A percentile compares a stretch with the other conserved stretches of the same genome.
phyloP scores from a whole-genome alignment of 2,329 filamentous ascomycete species.

The Plenodomus tracheiphilus region DNA sequence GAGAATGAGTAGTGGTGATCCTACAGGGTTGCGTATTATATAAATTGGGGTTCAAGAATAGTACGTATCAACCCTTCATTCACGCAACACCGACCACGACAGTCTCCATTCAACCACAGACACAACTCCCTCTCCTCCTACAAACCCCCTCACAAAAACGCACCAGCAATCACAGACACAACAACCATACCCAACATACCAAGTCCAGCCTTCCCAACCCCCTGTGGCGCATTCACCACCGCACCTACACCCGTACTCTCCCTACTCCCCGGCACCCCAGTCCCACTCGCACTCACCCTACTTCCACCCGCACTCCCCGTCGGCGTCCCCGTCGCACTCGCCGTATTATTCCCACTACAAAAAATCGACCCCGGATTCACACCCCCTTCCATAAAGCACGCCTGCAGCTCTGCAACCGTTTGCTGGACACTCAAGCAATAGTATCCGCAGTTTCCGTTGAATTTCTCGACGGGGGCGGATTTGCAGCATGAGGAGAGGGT shows the following conservation, averaged over 20 bases:
- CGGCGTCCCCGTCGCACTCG: conserved; percentile 31
- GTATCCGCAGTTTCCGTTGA: conserved; percentile 32
- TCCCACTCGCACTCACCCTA: conserved; percentile 2
- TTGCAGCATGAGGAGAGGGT: conserved; percentile 38
- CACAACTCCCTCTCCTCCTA: not conserved
- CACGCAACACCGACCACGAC: not conserved
- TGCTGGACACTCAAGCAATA: conserved; percentile 37
- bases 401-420: conserved; percentile 28
- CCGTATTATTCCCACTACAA: conserved; percentile 31
- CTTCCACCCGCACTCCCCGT: conserved; percentile 15
- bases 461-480: conserved; percentile 32
- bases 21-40: too few species aligned
- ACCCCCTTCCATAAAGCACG: conserved; percentile 33
- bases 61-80: too few species aligned
- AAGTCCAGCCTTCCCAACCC: conserved; percentile 33
- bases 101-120: not conserved
- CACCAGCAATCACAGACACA: conserved; percentile 30
- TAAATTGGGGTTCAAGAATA: too few species aligned
- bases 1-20: too few species aligned
- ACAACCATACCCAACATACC: conserved; percentile 34
- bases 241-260: conserved; percentile 15
- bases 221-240: conserved; percentile 18
- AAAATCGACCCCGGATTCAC: conserved; percentile 25
- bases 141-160: conserved; percentile 22
- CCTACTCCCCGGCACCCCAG: conserved; percentile 4